Conservation (phyloP, 441 rosid species). For the Euphorbia corollata region DNA sequence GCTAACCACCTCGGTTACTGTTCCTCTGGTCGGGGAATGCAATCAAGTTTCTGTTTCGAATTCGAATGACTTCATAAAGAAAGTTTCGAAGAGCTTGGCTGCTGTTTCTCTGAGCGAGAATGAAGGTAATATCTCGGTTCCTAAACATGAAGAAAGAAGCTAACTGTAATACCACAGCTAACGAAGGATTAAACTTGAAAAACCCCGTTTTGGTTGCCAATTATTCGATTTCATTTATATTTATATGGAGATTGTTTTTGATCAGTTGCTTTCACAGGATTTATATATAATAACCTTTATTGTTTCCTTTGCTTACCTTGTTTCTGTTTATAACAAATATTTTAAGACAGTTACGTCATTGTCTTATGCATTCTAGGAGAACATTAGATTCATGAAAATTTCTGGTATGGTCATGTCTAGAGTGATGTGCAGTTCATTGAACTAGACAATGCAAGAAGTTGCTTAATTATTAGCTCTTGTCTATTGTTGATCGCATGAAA, state of each 20-base stretch:
- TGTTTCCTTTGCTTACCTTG: not conserved
- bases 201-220: not conserved
- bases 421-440: too few species aligned
- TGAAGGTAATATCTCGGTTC: slow-evolving; percentile 5
- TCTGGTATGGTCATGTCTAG: too few species aligned
- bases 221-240: not conserved
- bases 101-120: slow-evolving; percentile 41
- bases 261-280: slow-evolving; percentile 9
- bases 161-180: slow-evolving; percentile 9
- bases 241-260: slow-evolving; percentile 11
- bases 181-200: slow-evolving; percentile 7
- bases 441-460: too few species aligned
- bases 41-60: slow-evolving; percentile 26
- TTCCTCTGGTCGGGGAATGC: slow-evolving; percentile 14
- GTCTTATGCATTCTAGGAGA: too few species aligned
- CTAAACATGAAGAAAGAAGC: slow-evolving; percentile 16
- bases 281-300: too few species aligned
- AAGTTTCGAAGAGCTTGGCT: slow-evolving; percentile 55
- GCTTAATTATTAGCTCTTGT: too few species aligned
- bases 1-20: slow-evolving; percentile 23
- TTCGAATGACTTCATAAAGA: slow-evolving; percentile 32
- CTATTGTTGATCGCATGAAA: too few species aligned
- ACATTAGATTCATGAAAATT: too few species aligned
- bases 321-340: not conserved
- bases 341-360: not conserved